A percentile compares a stretch with the other conserved stretches of the same genome.
Evolutionary conservation across 441 rosid genomes (phyloP).

Genomic region (Croton setiger): DNA sequence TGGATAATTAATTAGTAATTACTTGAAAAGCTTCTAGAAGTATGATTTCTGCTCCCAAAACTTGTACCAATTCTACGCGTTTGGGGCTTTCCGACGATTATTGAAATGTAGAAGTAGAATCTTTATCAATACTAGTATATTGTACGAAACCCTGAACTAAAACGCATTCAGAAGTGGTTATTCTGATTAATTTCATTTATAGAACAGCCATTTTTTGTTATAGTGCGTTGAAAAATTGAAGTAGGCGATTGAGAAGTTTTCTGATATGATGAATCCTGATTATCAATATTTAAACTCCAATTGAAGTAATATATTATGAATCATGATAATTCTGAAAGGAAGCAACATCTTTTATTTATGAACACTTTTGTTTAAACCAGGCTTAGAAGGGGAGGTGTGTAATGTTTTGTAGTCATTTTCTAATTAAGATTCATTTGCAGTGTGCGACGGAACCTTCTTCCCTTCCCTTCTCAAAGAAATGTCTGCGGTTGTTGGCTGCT

Average conservation of each 20-base stretch:
- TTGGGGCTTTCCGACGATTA: background rate
- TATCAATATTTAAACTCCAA: too few species aligned
- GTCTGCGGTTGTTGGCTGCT: slow-evolving; percentile 80
- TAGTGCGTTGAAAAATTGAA: too few species aligned
- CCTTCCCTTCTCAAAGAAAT: slow-evolving; percentile 80
- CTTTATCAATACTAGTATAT: too few species aligned
- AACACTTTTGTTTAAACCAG: too few species aligned
- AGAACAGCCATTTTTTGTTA: too few species aligned
- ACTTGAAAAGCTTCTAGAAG: background rate
- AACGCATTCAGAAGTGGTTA: background rate
- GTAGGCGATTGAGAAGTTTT: too few species aligned
- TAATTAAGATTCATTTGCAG: slow-evolving; percentile 31
- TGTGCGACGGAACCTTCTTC: slow-evolving; percentile 86
- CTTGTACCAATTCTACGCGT: background rate
- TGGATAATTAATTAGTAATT: background rate
- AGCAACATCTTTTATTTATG: too few species aligned
- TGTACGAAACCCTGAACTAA: background rate
- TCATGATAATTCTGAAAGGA: too few species aligned
- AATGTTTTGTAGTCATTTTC: background rate
- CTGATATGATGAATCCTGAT: too few species aligned
- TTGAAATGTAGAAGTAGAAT: background rate
- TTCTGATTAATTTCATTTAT: slow-evolving; percentile 1
- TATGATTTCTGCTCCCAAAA: background rate
- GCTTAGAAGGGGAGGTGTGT: too few species aligned
- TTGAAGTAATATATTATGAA: too few species aligned